These are phyloP conservation scores for Phaeosphaeriaceae sp. DNA, from an alignment of 2,329 filamentous ascomycete genomes.

Conservation along the genomic window DNA sequence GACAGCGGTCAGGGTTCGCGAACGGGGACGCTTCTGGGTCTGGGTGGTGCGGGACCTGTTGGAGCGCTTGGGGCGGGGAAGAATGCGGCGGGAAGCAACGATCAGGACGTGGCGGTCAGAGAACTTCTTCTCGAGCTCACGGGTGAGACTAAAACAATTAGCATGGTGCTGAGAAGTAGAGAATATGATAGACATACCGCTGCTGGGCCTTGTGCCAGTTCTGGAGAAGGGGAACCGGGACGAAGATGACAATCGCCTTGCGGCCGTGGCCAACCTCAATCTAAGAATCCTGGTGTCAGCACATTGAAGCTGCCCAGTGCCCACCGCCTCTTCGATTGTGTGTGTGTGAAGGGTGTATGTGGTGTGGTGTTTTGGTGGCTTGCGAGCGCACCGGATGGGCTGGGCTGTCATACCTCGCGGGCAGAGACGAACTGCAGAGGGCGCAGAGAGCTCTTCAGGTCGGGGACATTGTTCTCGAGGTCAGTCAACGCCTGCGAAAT, in stretches of 20 bases:
- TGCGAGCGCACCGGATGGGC: slow-evolving; percentile 34
- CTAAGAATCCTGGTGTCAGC: slow-evolving; percentile 71
- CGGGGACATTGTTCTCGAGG: slow-evolving; percentile 98
- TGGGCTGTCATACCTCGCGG: slow-evolving; percentile 86
- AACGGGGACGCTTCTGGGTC: slow-evolving; percentile 98
- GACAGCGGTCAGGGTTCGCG: slow-evolving; percentile 96
- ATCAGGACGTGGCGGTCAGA: slow-evolving; percentile 99
- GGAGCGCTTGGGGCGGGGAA: slow-evolving; percentile 98
- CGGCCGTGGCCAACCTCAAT: slow-evolving; percentile 99
- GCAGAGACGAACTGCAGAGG: slow-evolving; percentile 99
- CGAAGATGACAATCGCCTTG: slow-evolving; percentile 99
- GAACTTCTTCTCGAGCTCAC: slow-evolving; percentile 99
- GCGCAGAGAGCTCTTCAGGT: slow-evolving; percentile 94
- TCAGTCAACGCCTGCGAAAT: slow-evolving; percentile 77
- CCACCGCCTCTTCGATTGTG: slow-evolving; percentile 60
- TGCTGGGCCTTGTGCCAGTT: slow-evolving; percentile 99
- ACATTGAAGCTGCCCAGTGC: slow-evolving; percentile 60
- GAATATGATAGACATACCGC: slow-evolving; percentile 73
- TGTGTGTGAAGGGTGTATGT: slow-evolving; percentile 23
- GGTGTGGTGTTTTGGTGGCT: slow-evolving; percentile 31
- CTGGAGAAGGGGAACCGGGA: slow-evolving; percentile 97
- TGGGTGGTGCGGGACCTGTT: slow-evolving; percentile 94
- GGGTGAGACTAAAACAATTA: slow-evolving; percentile 76
- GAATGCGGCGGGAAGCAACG: slow-evolving; percentile 97
- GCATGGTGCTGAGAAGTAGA: neutral